Evolutionary conservation across 768 basidiomycete genomes (phyloP).

Genomic region (Mrakia frigida): DNA sequence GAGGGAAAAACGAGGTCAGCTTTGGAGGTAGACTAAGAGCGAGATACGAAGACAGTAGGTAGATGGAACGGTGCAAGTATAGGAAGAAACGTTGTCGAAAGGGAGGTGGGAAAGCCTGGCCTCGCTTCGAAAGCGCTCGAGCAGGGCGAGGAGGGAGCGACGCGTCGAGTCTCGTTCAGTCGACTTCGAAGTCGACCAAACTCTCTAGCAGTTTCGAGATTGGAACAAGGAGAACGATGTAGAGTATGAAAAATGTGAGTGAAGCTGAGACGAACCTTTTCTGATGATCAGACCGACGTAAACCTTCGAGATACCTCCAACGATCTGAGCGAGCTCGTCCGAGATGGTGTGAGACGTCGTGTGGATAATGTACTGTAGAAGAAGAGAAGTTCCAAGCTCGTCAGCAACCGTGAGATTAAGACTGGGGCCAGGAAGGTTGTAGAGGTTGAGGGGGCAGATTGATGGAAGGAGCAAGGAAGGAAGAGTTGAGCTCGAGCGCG

Average conservation of each 20-base stretch:
- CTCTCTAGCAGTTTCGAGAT: background rate
- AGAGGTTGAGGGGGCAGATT: background rate
- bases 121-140: too few relatives aligned
- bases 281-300: slow-evolving; percentile 91
- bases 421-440: background rate
- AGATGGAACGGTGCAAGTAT: too few relatives aligned
- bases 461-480: background rate
- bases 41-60: too few relatives aligned
- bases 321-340: slow-evolving; percentile 78
- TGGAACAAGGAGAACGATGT: background rate
- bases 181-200: background rate
- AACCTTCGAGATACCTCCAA: slow-evolving; percentile 83
- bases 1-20: background rate
- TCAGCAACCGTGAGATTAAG: background rate
- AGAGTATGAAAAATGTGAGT: background rate
- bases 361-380: slow-evolving; percentile 70
- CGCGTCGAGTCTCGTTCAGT: too few relatives aligned
- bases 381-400: too few relatives aligned
- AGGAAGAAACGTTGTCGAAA: too few relatives aligned
- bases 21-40: background rate
- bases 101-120: too few relatives aligned
- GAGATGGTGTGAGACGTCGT: slow-evolving; percentile 74
- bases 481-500: background rate
- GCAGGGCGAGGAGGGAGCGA: too few relatives aligned
- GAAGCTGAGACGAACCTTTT: slow-evolving; percentile 55